Percentiles rank a stretch among this genome's conserved stretches.
phyloP scores from a whole-genome alignment of 139 green algal species.

The Tetratostichococcus sp. region DNA sequence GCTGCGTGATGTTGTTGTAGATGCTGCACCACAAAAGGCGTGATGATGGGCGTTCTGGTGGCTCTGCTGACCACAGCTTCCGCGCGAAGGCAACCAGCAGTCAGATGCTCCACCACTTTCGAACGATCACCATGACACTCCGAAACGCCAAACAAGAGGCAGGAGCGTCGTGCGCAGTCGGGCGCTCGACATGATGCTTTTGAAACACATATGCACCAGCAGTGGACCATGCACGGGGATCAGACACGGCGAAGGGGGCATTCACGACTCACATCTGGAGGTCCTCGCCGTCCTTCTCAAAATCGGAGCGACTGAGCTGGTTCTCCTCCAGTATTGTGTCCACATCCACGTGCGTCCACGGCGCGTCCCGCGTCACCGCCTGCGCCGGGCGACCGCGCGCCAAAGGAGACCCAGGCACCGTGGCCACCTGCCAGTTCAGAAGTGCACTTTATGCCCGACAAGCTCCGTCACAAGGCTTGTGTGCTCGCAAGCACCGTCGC shows the following conservation, averaged over 20 bases:
- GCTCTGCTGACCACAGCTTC: too few relatives aligned
- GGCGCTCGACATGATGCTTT: too few relatives aligned
- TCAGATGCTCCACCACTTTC: too few relatives aligned
- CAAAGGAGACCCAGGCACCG: slow-evolving; percentile 12
- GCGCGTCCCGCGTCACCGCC: neutral
- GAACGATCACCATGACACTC: too few relatives aligned
- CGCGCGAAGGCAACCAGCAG: too few relatives aligned
- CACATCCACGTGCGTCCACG: slow-evolving; percentile 2
- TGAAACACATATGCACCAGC: too few relatives aligned
- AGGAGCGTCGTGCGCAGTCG: too few relatives aligned
- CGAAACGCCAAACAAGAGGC: too few relatives aligned
- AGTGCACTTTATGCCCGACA: neutral
- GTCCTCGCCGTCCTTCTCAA: slow-evolving; percentile 18
- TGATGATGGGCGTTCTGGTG: neutral
- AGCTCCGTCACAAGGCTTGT: too few relatives aligned
- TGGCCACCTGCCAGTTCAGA: slow-evolving; percentile 19
- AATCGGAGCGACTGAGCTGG: slow-evolving; percentile 18
- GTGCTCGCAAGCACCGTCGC: too few relatives aligned
- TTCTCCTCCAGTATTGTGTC: slow-evolving; percentile 22
- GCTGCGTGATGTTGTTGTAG: neutral
- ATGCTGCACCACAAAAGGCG: slow-evolving; percentile 1
- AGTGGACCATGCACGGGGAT: too few relatives aligned
- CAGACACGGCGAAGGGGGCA: too few relatives aligned
- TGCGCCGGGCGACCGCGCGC: slow-evolving; percentile 7
- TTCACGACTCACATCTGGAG: slow-evolving; percentile 17